phyloP scores from a whole-genome alignment of 2,329 filamentous ascomycete species.

The Ophidiomyces ophidiicola region DNA sequence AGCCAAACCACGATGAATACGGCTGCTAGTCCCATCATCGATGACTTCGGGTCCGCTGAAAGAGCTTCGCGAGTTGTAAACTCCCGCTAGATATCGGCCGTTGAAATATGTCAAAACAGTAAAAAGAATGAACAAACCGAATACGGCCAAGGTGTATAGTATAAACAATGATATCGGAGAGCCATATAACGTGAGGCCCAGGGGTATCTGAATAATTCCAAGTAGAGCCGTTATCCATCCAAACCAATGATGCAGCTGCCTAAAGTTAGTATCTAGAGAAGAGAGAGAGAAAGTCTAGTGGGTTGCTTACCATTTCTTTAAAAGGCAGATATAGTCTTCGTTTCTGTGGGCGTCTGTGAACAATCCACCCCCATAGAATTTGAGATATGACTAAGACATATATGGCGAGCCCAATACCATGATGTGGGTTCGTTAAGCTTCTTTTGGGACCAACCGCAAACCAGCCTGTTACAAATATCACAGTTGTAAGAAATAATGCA shows the following conservation, averaged over 20 bases:
- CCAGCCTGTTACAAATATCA: constrained; percentile 49
- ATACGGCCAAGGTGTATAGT: constrained; percentile 67
- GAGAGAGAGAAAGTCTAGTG: background rate
- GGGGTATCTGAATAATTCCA: constrained; percentile 72
- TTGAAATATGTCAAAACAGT: constrained; percentile 67
- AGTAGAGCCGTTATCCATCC: constrained; percentile 67
- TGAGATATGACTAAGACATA: constrained; percentile 50
- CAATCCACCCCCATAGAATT: constrained; percentile 45
- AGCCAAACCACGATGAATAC: constrained; percentile 39
- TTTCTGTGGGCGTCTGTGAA: constrained; percentile 44
- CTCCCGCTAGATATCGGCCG: constrained; percentile 42
- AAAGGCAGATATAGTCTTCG: constrained; percentile 44
- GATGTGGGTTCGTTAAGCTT: constrained; percentile 53
- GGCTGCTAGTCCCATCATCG: constrained; percentile 32
- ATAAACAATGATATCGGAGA: constrained; percentile 78
- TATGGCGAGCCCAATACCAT: constrained; percentile 53
- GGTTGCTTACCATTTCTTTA: constrained; percentile 42
- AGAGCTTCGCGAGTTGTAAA: constrained; percentile 50
- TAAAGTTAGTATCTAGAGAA: constrained; percentile 9
- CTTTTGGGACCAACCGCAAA: constrained; percentile 50
- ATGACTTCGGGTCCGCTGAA: constrained; percentile 41
- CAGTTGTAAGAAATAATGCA: constrained; percentile 48
- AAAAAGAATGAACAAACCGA: constrained; percentile 59
- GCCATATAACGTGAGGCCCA: constrained; percentile 84
- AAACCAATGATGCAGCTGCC: constrained; percentile 76